Conservation (phyloP, 345 rosid genomes). For the Pugionium cornutum region DNA sequence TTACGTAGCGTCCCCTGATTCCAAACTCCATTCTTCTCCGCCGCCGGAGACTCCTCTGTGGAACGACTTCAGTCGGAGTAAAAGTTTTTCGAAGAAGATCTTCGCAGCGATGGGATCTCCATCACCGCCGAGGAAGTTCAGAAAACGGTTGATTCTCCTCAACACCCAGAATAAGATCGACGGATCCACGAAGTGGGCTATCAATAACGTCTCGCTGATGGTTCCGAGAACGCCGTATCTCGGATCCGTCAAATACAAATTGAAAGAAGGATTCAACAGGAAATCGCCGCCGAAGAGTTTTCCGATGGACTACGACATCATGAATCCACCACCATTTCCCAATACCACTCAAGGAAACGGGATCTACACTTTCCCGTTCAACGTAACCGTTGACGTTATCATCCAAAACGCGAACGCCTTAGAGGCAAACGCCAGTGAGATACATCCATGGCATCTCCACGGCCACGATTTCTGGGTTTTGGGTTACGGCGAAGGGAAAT, state of each 20-base stretch:
- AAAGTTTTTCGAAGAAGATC: conserved; percentile 44
- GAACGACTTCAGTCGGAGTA: conserved; percentile 61
- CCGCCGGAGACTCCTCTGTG: conserved; percentile 70
- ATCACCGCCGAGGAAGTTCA: conserved; percentile 43
- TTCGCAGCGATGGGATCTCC: conserved; percentile 48
- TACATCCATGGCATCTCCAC: conserved; percentile 88
- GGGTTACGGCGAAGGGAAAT: conserved; percentile 77
- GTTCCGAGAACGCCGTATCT: conserved; percentile 73
- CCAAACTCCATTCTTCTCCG: conserved; percentile 44
- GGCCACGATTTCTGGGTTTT: conserved; percentile 89
- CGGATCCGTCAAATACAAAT: conserved; percentile 55
- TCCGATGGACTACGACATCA: conserved; percentile 47
- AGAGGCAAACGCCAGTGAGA: conserved; percentile 48
- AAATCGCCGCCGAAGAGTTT: conserved; percentile 53
- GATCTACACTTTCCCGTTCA: conserved; percentile 48
- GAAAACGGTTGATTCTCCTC: conserved; percentile 57
- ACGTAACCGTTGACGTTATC: conserved; percentile 67
- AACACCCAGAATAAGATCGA: conserved; percentile 66
- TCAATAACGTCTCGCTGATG: conserved; percentile 65
- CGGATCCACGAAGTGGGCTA: conserved; percentile 64
- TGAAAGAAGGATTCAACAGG: conserved; percentile 45
- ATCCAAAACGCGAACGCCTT: conserved; percentile 71
- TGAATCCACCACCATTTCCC: conserved; percentile 48
- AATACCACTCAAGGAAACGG: conserved; percentile 56
- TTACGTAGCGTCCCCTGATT: conserved; percentile 48